Percentiles rank a stretch among this genome's conserved stretches.
Conservation (phyloP, 768 basidiomycete species). For the Candolleomyces efflorescens region DNA sequence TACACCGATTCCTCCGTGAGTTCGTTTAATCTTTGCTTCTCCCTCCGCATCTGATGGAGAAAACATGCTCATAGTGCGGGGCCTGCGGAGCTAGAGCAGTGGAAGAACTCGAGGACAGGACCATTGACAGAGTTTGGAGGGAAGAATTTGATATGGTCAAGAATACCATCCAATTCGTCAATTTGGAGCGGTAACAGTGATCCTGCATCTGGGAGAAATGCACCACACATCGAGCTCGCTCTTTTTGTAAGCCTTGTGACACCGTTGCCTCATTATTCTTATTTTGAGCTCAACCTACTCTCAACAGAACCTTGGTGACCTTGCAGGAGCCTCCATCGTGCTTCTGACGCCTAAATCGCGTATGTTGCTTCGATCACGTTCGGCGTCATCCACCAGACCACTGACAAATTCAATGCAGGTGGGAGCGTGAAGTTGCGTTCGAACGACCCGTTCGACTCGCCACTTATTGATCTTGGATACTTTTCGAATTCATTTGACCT, state of each 20-base stretch:
- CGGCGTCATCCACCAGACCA: background rate
- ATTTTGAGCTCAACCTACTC: background rate
- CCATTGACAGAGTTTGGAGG: conserved; percentile 6
- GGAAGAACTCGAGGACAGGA: conserved; percentile 12
- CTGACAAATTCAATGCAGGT: background rate
- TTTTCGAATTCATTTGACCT: conserved; percentile 10
- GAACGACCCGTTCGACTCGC: conserved; percentile 10
- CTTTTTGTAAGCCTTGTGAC: background rate
- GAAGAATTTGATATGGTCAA: conserved; percentile 17
- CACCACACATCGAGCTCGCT: conserved; percentile 19
- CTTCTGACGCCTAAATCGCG: conserved; percentile 11
- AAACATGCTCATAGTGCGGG: background rate
- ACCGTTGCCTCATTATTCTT: too few relatives aligned
- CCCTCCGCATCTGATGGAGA: background rate
- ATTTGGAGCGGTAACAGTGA: conserved; percentile 11
- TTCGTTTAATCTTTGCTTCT: background rate
- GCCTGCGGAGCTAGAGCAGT: conserved; percentile 10
- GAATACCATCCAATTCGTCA: conserved; percentile 12
- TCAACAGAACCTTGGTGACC: conserved; percentile 1
- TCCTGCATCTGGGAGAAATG: conserved; percentile 16
- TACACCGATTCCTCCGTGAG: too few relatives aligned
- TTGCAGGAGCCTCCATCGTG: background rate
- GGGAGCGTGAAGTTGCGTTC: conserved; percentile 10
- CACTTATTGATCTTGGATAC: conserved; percentile 8
- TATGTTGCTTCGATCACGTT: background rate